Conservation (phyloP, 768 basidiomycete genomes). For the Podaxis sp. region DNA sequence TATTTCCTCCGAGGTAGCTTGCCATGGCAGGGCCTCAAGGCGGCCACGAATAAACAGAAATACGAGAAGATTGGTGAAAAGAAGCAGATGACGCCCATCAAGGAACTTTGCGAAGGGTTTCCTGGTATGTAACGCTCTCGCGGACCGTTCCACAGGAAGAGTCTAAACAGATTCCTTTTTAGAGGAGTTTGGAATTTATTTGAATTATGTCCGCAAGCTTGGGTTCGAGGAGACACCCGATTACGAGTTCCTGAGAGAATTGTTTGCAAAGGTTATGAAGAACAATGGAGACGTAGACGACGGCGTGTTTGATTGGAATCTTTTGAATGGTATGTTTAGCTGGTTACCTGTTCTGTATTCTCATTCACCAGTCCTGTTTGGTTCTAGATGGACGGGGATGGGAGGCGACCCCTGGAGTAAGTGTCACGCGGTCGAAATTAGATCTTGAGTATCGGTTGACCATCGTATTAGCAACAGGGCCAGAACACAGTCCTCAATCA, state of each 20-base stretch:
- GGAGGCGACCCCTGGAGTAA: slow-evolving; percentile 57
- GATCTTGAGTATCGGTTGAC: not conserved
- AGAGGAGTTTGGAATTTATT: slow-evolving; percentile 99
- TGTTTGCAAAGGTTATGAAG: slow-evolving; percentile 93
- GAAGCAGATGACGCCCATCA: slow-evolving; percentile 98
- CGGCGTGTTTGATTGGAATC: slow-evolving; percentile 95
- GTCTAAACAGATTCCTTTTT: slow-evolving; percentile 17
- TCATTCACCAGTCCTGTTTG: slow-evolving; percentile 10
- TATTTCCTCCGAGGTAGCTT: slow-evolving; percentile 96
- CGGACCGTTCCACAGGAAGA: slow-evolving; percentile 4
- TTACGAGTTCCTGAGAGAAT: slow-evolving; percentile 95
- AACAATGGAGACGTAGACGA: slow-evolving; percentile 90
- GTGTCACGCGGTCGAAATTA: slow-evolving; percentile 32
- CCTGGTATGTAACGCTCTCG: slow-evolving; percentile 58
- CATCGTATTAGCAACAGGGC: slow-evolving; percentile 33
- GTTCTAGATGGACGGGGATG: slow-evolving; percentile 84
- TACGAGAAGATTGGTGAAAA: slow-evolving; percentile 99
- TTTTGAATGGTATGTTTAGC: slow-evolving; percentile 65
- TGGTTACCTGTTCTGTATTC: not conserved
- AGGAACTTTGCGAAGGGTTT: slow-evolving; percentile 94
- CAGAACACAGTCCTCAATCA: slow-evolving; percentile 66
- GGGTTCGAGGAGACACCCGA: slow-evolving; percentile 99
- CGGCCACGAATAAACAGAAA: slow-evolving; percentile 99
- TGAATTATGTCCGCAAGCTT: slow-evolving; percentile 98
- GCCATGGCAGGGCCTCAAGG: slow-evolving; percentile 99